Percentiles rank a stretch among this genome's conserved stretches.
Evolutionary conservation across 163 green algal species (phyloP).

Genomic region (Botryococcus braunii): DNA sequence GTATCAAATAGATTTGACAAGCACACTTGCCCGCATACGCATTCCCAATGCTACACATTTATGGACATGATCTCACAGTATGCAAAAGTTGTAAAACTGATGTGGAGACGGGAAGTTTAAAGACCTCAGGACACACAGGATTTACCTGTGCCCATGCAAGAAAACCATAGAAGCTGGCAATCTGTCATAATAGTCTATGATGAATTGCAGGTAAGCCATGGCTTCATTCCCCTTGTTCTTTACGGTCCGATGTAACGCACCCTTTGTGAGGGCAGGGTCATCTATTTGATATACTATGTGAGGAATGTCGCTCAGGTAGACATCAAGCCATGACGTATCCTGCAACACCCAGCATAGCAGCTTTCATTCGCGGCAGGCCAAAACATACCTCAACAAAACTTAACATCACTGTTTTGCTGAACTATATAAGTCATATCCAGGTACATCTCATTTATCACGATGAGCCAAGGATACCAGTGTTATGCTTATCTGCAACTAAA

Average conservation of each 20-base stretch:
- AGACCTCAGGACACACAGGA: background rate
- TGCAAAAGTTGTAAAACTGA: too few relatives aligned
- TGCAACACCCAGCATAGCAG: slow-evolving; percentile 1
- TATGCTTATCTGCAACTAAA: background rate
- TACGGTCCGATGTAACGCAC: slow-evolving; percentile 12
- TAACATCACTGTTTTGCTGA: background rate
- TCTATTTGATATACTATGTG: slow-evolving; percentile 18
- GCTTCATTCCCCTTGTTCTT: slow-evolving; percentile 25
- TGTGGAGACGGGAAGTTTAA: too few relatives aligned
- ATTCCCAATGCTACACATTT: too few relatives aligned
- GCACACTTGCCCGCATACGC: too few relatives aligned
- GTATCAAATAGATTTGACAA: too few relatives aligned
- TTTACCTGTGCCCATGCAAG: slow-evolving; percentile 22
- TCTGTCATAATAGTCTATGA: slow-evolving; percentile 22
- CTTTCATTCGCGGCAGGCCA: background rate
- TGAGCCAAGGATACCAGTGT: background rate
- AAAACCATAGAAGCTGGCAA: slow-evolving; percentile 23
- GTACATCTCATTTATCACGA: background rate
- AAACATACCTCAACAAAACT: background rate
- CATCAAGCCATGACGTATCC: slow-evolving; percentile 20
- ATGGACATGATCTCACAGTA: too few relatives aligned
- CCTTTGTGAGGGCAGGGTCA: slow-evolving; percentile 4
- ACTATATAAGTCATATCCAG: background rate
- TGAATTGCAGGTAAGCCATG: slow-evolving; percentile 27
- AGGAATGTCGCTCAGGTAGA: slow-evolving; percentile 13